Conservation (phyloP, 2,329 filamentous ascomycete genomes). For the Monosporascus sp. region DNA sequence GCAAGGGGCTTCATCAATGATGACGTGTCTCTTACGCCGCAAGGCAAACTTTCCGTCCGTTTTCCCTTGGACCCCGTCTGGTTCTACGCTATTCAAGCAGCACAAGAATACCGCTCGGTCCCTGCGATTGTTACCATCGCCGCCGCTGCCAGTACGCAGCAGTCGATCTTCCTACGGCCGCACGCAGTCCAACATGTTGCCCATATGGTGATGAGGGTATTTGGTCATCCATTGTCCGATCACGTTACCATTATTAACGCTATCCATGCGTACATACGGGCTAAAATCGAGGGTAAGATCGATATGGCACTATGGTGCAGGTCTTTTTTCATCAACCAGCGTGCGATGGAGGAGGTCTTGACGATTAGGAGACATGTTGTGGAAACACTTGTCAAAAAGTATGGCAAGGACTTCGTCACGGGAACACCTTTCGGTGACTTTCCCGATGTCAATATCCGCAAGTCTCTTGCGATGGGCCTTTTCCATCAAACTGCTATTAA, state of each 20-base stretch:
- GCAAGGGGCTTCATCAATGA: constrained; percentile 94
- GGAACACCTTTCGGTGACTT: constrained; percentile 92
- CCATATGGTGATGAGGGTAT: no score
- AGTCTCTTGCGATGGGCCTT: constrained; percentile 88
- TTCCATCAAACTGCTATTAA: constrained; percentile 99
- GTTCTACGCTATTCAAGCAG: constrained; percentile 98
- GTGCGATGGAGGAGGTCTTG: constrained; percentile 91
- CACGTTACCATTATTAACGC: no score
- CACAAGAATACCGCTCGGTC: constrained; percentile 96
- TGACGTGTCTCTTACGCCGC: constrained; percentile 82
- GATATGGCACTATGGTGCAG: constrained; percentile 69
- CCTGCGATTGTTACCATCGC: constrained; percentile 91
- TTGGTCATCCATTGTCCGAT: no score
- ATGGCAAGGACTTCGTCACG: constrained; percentile 77
- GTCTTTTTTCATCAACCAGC: constrained; percentile 86
- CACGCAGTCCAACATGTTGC: no score
- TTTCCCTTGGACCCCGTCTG: constrained; percentile 89
- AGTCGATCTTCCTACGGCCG: no score
- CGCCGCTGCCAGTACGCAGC: constrained; percentile 67
- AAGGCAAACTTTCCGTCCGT: constrained; percentile 85
- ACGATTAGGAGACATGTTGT: constrained; percentile 91
- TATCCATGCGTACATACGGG: no score
- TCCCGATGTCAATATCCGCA: constrained; percentile 95
- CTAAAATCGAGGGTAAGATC: no score
- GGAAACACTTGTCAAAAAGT: constrained; percentile 57